Evolutionary conservation across 2,329 filamentous ascomycete genomes (phyloP), one percentile per base, ranked within the genome.

Genomic region (Talaromyces sp.): DNA sequence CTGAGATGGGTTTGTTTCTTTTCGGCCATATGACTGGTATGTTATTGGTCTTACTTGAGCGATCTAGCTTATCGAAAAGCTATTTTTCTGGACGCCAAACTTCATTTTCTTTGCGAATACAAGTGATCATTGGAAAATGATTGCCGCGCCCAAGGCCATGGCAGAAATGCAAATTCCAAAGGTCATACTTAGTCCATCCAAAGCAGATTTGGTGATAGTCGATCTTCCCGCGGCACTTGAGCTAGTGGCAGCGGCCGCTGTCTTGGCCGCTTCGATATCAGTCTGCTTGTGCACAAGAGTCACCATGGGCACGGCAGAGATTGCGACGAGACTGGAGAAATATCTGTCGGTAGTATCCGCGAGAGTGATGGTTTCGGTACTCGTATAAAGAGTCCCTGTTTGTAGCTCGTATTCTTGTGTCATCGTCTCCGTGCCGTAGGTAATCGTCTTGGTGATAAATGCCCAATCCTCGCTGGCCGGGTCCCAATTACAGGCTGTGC

Each of bases 201-300:
- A 49, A 2, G n/a, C 14, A 24, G 37, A 14, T 19, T 8, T 1
- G 16, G 11, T 2, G 8, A 19, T 8, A 20, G 7, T 17, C 6
- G 20, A 5, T 19, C 29, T 30, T 22, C 24, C 8, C 5, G 47
- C 47, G 11, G 39, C 39, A 32, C 20, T 49, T 16, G 37, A 49
- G 27, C n/a, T 42, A 33, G 33, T 8, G 16, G 22, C 27, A 33
- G 45, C 35, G 13, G 22, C 24, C 7, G 1, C 27, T 4, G 24
- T 17, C 9, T 7, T 43, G 10, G 33, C 13, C 17, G 20, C 29
- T 8, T 27, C n/a, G 2, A 52, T 9, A 40, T 53, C 51, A 19
- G 40, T 33, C 33, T 43, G 9, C n/a, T 45, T 45, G 36, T 53
- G 40, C 33, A 53, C 43, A 2, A 53, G n/a, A n/a, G 51, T 53